Evolutionary conservation across 2,329 filamentous ascomycete genomes (phyloP), one percentile per base, ranked within the genome.

Genomic region (Beauveria australis): DNA sequence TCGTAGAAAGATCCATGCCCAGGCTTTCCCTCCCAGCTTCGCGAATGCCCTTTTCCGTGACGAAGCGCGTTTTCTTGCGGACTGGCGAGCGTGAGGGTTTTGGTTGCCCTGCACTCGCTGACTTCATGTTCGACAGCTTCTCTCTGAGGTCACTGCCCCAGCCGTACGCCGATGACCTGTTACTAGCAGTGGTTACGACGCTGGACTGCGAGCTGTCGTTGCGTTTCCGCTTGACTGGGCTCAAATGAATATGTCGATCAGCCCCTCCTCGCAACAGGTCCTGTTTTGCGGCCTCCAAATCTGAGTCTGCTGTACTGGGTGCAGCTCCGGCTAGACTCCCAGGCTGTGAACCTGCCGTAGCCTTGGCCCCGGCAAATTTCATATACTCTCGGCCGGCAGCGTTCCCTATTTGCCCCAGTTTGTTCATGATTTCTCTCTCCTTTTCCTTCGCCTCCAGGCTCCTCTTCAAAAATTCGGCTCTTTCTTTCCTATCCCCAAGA

Each of bases 21-120:
- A 92, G 70, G 68, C 88, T 91, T 68, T 92, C 89, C 62, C 88
- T 79, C 1, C 89, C 89, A 4, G 89, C 89, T 72, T 91, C 88
- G 59, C 85, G 82, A 63, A 92, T 92, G 0, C 89, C 89, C 70
- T 87, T 89, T 47, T 86, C 85, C 28, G 89, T 91, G 46, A 92
- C 81, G 69, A 92, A 92, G n/a, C 89, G 79, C 56, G 89, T 92
- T 79, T 90, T 91, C 74, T 91, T 88, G 65, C 82, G 79, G 37
- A 84, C 79, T 0, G 83, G 83, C 68, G 70, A 69, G 37, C 69
- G 67, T 30, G 66, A 66, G 52, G 70, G 67, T 56, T 66, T 68
- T 62, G 69, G 69, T 24, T 84, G 67, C 64, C 76, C 80, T 70
- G 85, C 82, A 2, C 84, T 84, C 4, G 84, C 79, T 14, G 48